Conservation (phyloP, 192 early-diverging fungal species). For the Diversispora epigaea region DNA sequence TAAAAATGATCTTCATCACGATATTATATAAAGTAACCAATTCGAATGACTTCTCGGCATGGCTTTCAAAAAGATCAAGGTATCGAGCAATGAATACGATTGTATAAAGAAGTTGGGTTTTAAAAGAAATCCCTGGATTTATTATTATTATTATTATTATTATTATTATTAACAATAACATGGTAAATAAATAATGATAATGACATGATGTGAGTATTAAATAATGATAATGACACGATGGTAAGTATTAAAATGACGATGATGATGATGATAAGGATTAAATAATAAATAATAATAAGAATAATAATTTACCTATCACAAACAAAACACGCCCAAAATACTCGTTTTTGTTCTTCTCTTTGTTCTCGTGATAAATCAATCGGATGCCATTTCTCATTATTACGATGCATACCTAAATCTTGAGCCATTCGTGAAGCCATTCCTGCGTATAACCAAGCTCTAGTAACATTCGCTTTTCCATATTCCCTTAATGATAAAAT, state of each 20-base stretch:
- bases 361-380: constrained; percentile 41
- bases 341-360: constrained; percentile 60
- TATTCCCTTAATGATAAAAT: constrained; percentile 69
- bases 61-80: constrained; percentile 76
- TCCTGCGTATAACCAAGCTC: constrained; percentile 70
- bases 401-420: constrained; percentile 59
- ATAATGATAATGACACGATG: neutral
- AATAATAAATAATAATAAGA: constrained; percentile 38
- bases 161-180: too few species aligned
- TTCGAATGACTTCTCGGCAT: too few species aligned
- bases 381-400: constrained; percentile 50
- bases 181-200: too few species aligned
- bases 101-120: constrained; percentile 90
- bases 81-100: constrained; percentile 94
- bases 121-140: constrained; percentile 90
- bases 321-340: constrained; percentile 81
- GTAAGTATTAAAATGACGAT: neutral
- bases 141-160: neutral
- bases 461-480: constrained; percentile 62
- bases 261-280: constrained; percentile 29
- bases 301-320: constrained; percentile 57
- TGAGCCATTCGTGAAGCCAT: constrained; percentile 59
- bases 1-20: constrained; percentile 95
- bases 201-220: neutral
- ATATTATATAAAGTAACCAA: constrained; percentile 90